Evolutionary conservation across 2,329 filamentous ascomycete genomes (phyloP).

Genomic region (Penicillium sp.): DNA sequence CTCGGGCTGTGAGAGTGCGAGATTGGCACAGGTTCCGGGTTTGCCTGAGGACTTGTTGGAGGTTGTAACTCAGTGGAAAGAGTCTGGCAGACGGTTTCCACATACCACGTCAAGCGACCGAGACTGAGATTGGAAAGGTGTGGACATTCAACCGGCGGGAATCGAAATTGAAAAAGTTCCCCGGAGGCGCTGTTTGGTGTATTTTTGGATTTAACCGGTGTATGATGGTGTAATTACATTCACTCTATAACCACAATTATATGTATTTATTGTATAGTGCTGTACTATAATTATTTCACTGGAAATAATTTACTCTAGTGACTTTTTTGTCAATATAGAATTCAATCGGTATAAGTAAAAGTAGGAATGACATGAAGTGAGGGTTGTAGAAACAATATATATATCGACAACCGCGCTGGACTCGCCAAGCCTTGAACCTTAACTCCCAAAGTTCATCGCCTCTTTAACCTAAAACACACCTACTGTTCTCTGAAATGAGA

Average conservation of each 20-base stretch:
- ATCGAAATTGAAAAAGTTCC: slow-evolving; percentile 14
- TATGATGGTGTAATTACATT: background rate
- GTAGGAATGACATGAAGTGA: background rate
- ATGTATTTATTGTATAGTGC: background rate
- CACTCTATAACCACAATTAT: rapidly evolving
- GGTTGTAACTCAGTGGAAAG: slow-evolving; percentile 15
- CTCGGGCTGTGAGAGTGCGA: slow-evolving; percentile 17
- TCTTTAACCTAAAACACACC: background rate
- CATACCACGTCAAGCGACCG: slow-evolving; percentile 29
- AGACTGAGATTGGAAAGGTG: slow-evolving; percentile 6
- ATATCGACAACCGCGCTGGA: background rate
- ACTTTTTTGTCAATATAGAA: background rate
- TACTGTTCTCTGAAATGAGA: background rate
- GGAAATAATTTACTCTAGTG: rapidly evolving
- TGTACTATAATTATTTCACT: background rate
- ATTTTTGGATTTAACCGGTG: background rate
- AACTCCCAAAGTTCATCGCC: background rate
- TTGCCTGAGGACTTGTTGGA: slow-evolving; percentile 12
- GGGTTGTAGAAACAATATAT: background rate
- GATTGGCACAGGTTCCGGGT: slow-evolving; percentile 15
- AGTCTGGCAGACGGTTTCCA: slow-evolving; percentile 28
- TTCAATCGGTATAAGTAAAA: background rate
- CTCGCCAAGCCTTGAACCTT: slow-evolving; percentile 3
- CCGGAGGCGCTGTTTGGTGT: slow-evolving; percentile 5
- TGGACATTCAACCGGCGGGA: slow-evolving; percentile 7